A percentile compares a stretch with the other conserved stretches of the same genome.
These are phyloP conservation scores for Oxyria digyna DNA, from an alignment of 148 eudicot species.

Conservation along the genomic window DNA sequence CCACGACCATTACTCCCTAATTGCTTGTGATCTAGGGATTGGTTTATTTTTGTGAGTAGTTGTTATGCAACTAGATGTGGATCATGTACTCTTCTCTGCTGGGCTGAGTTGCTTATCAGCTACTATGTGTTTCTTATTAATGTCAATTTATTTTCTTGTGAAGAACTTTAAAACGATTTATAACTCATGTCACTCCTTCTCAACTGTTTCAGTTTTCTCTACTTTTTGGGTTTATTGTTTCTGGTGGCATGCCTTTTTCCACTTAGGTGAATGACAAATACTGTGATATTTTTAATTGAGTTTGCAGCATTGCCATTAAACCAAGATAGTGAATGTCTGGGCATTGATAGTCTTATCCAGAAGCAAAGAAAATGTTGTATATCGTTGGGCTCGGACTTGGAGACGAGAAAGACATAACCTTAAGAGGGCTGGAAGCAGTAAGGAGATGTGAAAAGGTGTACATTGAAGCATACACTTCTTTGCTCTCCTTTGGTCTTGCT, in stretches of 20 bases:
- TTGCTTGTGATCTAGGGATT: too few relatives aligned
- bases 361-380: constrained; percentile 36
- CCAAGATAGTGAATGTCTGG: neutral
- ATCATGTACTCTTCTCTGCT: too few relatives aligned
- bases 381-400: constrained; percentile 78
- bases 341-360: neutral
- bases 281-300: neutral
- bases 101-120: too few relatives aligned
- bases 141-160: too few relatives aligned
- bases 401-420: constrained; percentile 76
- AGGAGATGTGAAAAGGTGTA: constrained; percentile 48
- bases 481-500: constrained; percentile 74
- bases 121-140: too few relatives aligned
- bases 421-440: constrained; percentile 79
- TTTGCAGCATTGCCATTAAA: neutral
- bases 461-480: constrained; percentile 90
- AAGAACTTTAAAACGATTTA: too few relatives aligned
- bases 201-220: too few relatives aligned
- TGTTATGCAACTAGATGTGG: too few relatives aligned
- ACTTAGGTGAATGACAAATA: neutral
- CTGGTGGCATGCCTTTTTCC: too few relatives aligned
- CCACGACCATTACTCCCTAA: too few relatives aligned
- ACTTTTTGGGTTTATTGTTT: neutral
- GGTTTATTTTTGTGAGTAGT: too few relatives aligned
- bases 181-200: too few relatives aligned